Conservation (phyloP, 768 basidiomycete species). For the Boletus vermiculosoides region DNA sequence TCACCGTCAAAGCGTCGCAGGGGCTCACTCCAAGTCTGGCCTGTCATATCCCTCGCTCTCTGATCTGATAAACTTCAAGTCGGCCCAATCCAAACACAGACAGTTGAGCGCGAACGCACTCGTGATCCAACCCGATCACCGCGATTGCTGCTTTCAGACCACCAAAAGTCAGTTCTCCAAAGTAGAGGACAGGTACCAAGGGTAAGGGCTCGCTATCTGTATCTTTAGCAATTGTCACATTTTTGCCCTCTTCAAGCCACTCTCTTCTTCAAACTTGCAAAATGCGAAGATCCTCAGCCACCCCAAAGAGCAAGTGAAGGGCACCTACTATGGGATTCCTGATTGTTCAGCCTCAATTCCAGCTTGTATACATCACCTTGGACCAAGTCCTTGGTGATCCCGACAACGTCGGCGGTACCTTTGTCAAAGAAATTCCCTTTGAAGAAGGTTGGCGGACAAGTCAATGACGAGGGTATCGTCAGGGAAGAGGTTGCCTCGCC, state of each 20-base stretch:
- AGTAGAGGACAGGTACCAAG: background rate
- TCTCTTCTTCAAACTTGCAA: background rate
- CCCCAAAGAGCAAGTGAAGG: no score
- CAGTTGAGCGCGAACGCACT: background rate
- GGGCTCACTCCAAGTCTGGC: background rate
- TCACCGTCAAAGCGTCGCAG: background rate
- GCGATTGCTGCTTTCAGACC: background rate
- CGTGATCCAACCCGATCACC: background rate
- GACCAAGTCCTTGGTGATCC: background rate
- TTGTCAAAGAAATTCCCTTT: background rate
- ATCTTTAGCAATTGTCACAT: background rate
- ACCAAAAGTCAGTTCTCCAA: background rate
- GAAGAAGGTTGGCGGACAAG: background rate
- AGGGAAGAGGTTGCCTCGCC: background rate
- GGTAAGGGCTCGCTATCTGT: background rate
- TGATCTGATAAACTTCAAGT: background rate
- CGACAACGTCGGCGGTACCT: background rate
- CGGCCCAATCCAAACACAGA: background rate
- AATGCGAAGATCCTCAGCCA: no score
- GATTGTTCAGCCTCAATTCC: background rate
- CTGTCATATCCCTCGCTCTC: background rate
- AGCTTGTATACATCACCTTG: background rate
- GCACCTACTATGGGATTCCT: background rate
- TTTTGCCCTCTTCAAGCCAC: background rate
- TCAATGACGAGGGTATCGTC: background rate